A percentile compares a stretch with the other conserved stretches of the same genome.
phyloP scores from a whole-genome alignment of 257 asterid genomes.

The Solanum paucissectum region DNA sequence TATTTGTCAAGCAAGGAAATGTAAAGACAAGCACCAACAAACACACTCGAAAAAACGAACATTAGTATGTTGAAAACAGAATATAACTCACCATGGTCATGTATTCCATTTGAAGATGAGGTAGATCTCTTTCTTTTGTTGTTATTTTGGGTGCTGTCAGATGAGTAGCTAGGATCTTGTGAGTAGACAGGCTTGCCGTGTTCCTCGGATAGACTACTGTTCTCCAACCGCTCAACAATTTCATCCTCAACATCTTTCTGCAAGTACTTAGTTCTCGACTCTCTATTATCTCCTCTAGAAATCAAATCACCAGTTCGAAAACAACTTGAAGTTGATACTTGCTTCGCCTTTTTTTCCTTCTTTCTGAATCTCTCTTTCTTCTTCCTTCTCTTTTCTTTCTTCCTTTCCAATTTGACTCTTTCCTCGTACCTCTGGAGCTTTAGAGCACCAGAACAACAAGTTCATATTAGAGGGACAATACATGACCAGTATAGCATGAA shows the following conservation, averaged over 20 bases:
- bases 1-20: background rate
- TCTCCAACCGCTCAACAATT: constrained; percentile 41
- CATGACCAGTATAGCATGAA: constrained; percentile 13
- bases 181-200: constrained; percentile 26
- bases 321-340: constrained; percentile 1
- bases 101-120: constrained; percentile 15
- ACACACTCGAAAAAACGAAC: background rate
- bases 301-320: background rate
- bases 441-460: constrained; percentile 60
- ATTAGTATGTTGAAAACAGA: background rate
- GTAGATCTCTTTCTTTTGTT: constrained; percentile 42
- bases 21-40: background rate
- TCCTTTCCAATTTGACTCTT: constrained; percentile 33
- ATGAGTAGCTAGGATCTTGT: constrained; percentile 38
- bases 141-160: constrained; percentile 64
- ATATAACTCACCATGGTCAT: constrained; percentile 23
- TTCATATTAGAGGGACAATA: constrained; percentile 29
- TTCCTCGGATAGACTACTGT: constrained; percentile 57
- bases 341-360: constrained; percentile 17
- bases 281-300: background rate
- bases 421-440: constrained; percentile 70
- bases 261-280: background rate
- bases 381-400: constrained; percentile 31
- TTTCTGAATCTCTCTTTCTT: constrained; percentile 12
- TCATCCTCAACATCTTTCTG: constrained; percentile 16